phyloP scores from a whole-genome alignment of 306 rosid species.

The Delonix regia region DNA sequence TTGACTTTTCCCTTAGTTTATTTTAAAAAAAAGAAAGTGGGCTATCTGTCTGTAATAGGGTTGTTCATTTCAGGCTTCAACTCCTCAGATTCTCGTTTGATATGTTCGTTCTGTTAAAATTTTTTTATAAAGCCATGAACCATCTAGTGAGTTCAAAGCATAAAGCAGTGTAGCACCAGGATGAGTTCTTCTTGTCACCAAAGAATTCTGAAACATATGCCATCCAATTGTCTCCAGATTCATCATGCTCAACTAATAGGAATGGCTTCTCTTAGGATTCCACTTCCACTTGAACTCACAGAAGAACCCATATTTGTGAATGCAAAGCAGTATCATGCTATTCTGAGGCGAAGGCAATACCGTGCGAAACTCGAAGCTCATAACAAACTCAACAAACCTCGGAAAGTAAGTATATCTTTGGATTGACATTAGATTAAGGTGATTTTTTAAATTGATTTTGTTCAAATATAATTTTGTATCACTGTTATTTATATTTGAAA shows the following conservation, averaged over 20 bases:
- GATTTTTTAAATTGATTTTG: too few relatives aligned
- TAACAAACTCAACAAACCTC: constrained; percentile 60
- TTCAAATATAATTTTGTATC: too few relatives aligned
- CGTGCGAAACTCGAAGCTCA: constrained; percentile 83
- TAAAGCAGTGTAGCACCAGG: constrained; percentile 13
- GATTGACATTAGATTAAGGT: too few relatives aligned
- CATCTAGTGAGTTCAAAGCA: constrained; percentile 24
- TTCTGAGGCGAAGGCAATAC: constrained; percentile 80
- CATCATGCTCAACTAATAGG: constrained; percentile 54
- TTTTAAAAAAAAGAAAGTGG: neutral
- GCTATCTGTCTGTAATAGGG: neutral
- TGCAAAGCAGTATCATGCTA: constrained; percentile 90
- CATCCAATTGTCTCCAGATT: constrained; percentile 37
- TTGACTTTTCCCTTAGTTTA: constrained; percentile 18
- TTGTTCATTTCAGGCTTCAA: neutral
- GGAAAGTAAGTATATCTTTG: constrained; percentile 81
- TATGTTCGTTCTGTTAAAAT: constrained; percentile 19
- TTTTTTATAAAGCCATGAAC: constrained; percentile 28
- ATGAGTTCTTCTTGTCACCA: constrained; percentile 17
- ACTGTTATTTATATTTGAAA: too few relatives aligned
- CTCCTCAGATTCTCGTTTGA: constrained; percentile 17
- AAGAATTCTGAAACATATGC: constrained; percentile 23
- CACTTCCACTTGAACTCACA: constrained; percentile 54
- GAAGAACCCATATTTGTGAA: constrained; percentile 83
- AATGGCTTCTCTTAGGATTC: constrained; percentile 52